Evolutionary conservation across 805 yeast genomes (phyloP).

Genomic region (Candida loeiensis): DNA sequence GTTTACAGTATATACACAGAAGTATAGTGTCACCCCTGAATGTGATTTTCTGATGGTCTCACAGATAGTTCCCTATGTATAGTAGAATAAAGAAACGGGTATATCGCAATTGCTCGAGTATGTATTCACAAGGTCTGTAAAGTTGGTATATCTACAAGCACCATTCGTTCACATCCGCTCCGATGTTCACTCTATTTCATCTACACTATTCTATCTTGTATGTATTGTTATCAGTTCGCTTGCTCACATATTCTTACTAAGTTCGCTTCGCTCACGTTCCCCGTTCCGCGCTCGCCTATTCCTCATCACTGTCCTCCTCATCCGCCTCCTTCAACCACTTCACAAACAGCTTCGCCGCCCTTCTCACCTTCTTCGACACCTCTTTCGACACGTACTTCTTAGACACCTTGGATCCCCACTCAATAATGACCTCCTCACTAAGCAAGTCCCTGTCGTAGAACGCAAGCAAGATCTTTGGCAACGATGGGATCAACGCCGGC

Average conservation of each 20-base stretch:
- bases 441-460: slow-evolving; percentile 81
- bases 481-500: slow-evolving; percentile 58
- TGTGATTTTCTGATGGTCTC: too few relatives aligned
- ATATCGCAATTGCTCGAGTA: too few relatives aligned
- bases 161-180: too few relatives aligned
- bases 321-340: slow-evolving; percentile 96
- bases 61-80: too few relatives aligned
- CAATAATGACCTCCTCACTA: slow-evolving; percentile 73
- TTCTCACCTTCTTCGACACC: slow-evolving; percentile 86
- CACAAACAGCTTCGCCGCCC: slow-evolving; percentile 93
- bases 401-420: slow-evolving; percentile 89
- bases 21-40: too few relatives aligned
- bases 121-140: too few relatives aligned
- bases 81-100: too few relatives aligned
- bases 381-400: slow-evolving; percentile 94
- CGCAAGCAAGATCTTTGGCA: slow-evolving; percentile 79
- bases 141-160: too few relatives aligned
- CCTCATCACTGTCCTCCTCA: slow-evolving; percentile 63
- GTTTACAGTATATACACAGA: too few relatives aligned
- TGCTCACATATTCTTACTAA: neutral
- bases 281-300: slow-evolving; percentile 22
- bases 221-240: too few relatives aligned
- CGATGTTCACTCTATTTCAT: too few relatives aligned
- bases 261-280: neutral
- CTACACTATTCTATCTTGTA: too few relatives aligned